Evolutionary conservation across 176 grass and related monocot genomes (phyloP), one percentile per base, ranked within the genome.

Genomic region (Rhynchospora tenuis): DNA sequence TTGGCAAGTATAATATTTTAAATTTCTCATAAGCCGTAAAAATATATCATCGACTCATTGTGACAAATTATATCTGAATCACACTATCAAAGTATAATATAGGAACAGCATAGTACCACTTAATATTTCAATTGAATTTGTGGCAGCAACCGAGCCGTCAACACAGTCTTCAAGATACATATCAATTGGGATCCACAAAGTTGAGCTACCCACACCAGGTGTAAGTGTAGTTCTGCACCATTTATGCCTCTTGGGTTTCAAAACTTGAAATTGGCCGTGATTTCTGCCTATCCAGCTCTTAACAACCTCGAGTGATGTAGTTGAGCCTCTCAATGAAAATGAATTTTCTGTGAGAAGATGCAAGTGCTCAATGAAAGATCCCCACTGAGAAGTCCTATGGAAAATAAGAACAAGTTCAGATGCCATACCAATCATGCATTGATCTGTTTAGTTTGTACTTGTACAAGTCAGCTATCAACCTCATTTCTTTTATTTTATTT

Each of bases 81-180:
- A 51, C 46, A 46, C 19, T 1, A 71, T 22, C 2, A 22, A 72
- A 12, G 46, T 75, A 75, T 28, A 75, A 74, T 51, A 74, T 8
- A 74, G 70, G 70, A 51, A 84, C 62, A 76, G 28, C 86, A 61
- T 43, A 20, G 86, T 91, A 98, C 95, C 90, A 57, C 87, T 94
- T 88, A 98, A 90, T 86, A 87, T 92, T 89, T 98, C 92, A 82
- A 94, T 98, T 52, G 95, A 91, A 91, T 94, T 91, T 46, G 92
- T 93, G 78, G 92, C 89, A 23, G 95, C 89, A 27, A 98, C 93
- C 38, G 92, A 98, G 26, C 67, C 89, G 90, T 94, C 95, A 19
- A 98, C 89, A 81, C 92, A 98, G 81, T 98, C 95, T 79, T 98
- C 95, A 77, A 98, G 90, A 88, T 94, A 98, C 78, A 98, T 85